A percentile compares a stretch with the other conserved stretches of the same genome.
Evolutionary conservation across 2,329 filamentous ascomycete genomes (phyloP).

Genomic region (Phialophora tarda): DNA sequence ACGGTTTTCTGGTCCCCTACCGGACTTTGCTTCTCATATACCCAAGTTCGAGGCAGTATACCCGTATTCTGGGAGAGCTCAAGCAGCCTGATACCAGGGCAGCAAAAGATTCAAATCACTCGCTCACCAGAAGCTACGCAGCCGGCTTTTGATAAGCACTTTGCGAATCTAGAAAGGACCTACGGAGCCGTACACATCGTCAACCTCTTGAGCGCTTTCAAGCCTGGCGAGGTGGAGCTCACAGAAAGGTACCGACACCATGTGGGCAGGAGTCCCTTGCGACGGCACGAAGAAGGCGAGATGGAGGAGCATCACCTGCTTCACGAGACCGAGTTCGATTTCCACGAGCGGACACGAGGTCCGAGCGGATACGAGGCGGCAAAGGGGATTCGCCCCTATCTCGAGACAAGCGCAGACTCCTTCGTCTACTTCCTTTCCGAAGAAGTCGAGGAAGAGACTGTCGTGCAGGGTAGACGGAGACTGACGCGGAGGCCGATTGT

Average conservation of each 20-base stretch:
- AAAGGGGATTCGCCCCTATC: slow-evolving; percentile 77
- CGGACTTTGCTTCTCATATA: slow-evolving; percentile 85
- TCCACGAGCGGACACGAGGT: slow-evolving; percentile 90
- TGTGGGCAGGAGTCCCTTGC: slow-evolving; percentile 74
- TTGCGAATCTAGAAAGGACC: slow-evolving; percentile 79
- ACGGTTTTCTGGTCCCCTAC: slow-evolving; percentile 86
- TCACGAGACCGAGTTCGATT: slow-evolving; percentile 87
- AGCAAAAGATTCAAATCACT: slow-evolving; percentile 93
- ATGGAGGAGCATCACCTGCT: slow-evolving; percentile 71
- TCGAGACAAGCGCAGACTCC: slow-evolving; percentile 77
- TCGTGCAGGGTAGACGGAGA: slow-evolving; percentile 49
- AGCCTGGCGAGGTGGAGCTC: slow-evolving; percentile 83
- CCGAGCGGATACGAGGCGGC: slow-evolving; percentile 88
- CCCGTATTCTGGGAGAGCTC: slow-evolving; percentile 97
- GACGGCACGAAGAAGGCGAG: slow-evolving; percentile 58
- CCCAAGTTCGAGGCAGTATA: slow-evolving; percentile 88
- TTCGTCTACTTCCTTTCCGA: slow-evolving; percentile 94
- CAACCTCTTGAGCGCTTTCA: slow-evolving; percentile 89
- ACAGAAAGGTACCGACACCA: slow-evolving; percentile 80
- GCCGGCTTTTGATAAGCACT: slow-evolving; percentile 94
- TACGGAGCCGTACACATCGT: slow-evolving; percentile 93
- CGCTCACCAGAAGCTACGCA: slow-evolving; percentile 88
- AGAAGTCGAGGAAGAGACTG: slow-evolving; percentile 62
- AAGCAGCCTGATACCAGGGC: slow-evolving; percentile 82
- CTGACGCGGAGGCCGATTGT: slow-evolving; percentile 59